Evolutionary conservation across 2,329 filamentous ascomycete species (phyloP), one percentile per base, ranked within the genome.

Genomic region (Verticillium nonalfalfae): DNA sequence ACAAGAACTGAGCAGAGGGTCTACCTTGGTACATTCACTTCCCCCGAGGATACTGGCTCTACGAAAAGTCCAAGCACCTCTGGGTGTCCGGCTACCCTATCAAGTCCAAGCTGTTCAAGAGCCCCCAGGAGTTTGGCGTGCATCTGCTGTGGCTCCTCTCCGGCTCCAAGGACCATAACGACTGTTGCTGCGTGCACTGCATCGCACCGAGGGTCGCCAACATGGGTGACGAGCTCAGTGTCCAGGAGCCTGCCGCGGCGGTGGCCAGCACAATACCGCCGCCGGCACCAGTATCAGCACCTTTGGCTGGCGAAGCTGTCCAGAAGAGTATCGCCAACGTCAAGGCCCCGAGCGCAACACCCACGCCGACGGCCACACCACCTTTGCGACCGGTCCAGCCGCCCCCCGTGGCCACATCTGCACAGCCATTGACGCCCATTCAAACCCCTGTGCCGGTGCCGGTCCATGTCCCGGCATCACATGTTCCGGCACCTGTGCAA

Each of bases 81-180:
- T 80, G 78, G 73, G 74, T 82, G 4, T 81, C 79, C 5, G 79
- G 79, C 9, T 80, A 81, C 61, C 79, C 79, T 5, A 71, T 76
- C 63, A 80, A 81, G 63, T 68, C 73, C 38, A 81, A 79, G 68
- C 71, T 80, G 5, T 84, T 79, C 68, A 81, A 80, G 68, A 81
- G 78, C 54, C 81, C 81, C 0, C 79, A 82, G 61, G 81, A 84
- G 64, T 82, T 84, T 62, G 79, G 77, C 4, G 71, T 81, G 9
- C 81, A 84, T 63, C 64, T 82, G 31, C 73, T 84, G 57, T 84
- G 81, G 81, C 76, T 84, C 2, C 71, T 80, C 7, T 81, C 80
- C 35, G 67, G 71, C 15, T 82, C 81, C 14, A 73, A 70, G 62
- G 78, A 81, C 66, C 78, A 80, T 56, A 74, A 68, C 55, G 78